A percentile compares a stretch with the other conserved stretches of the same genome.
Conservation (phyloP, 306 rosid genomes). For the Cajanus cajan region DNA sequence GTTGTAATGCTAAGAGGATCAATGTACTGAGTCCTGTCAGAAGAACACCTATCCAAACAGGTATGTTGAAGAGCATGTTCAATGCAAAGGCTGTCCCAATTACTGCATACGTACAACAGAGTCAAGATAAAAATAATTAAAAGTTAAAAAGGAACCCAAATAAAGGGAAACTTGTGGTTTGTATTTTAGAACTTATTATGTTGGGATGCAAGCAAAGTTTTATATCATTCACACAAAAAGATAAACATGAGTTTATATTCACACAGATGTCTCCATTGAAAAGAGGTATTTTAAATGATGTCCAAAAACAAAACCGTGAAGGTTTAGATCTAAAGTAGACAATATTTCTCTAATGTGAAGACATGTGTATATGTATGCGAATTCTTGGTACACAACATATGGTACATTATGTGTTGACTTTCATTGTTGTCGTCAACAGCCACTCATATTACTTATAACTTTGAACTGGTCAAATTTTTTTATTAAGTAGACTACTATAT, state of each 20-base stretch:
- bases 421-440: background rate
- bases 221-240: too few species aligned
- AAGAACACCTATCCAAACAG: conserved; percentile 43
- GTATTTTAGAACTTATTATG: background rate
- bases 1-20: conserved; percentile 56
- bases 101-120: conserved; percentile 35
- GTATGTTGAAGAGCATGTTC: conserved; percentile 43
- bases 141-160: background rate
- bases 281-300: too few species aligned
- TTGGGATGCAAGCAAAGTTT: too few species aligned
- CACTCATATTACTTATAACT: background rate
- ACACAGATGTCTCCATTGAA: too few species aligned
- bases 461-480: too few species aligned
- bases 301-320: too few species aligned
- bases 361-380: too few species aligned
- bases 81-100: conserved; percentile 44
- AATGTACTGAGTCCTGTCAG: conserved; percentile 39
- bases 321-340: too few species aligned
- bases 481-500: background rate
- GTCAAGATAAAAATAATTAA: background rate
- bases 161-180: background rate
- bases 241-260: too few species aligned
- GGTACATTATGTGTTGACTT: background rate
- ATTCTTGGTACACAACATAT: too few species aligned
- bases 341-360: too few species aligned